Evolutionary conservation across 2,329 filamentous ascomycete genomes (phyloP).

Genomic region (Cladosporium austrohemisphaericum): DNA sequence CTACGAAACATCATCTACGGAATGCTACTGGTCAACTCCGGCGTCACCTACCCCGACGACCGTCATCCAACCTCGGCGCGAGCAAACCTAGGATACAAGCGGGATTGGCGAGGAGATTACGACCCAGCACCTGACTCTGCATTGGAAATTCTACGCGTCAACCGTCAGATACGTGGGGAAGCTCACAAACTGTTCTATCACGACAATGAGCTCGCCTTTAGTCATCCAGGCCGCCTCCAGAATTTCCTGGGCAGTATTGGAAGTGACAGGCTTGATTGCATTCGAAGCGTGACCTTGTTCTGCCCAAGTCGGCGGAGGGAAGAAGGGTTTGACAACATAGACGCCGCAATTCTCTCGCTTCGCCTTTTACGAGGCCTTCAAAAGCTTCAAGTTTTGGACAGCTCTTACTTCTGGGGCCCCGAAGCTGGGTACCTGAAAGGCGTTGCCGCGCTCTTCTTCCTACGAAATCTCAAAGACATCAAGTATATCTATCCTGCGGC

Average conservation of each 20-base stretch:
- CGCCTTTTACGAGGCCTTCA: background rate
- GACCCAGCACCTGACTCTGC: conserved; percentile 18
- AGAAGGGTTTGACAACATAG: too few relatives aligned
- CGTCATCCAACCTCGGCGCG: too few relatives aligned
- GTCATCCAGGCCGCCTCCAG: background rate
- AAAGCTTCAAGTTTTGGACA: background rate
- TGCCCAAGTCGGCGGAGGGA: too few relatives aligned
- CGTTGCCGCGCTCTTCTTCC: background rate
- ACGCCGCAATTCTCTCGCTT: too few relatives aligned
- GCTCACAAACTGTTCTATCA: conserved; percentile 45
- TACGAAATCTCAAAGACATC: background rate
- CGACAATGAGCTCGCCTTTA: conserved; percentile 41
- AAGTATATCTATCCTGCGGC: background rate
- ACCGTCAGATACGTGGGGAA: conserved; percentile 46
- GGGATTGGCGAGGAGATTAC: background rate
- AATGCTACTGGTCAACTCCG: background rate
- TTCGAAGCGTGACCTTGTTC: background rate
- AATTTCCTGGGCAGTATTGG: background rate
- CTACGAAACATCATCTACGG: conserved; percentile 35
- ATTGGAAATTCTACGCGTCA: conserved; percentile 40
- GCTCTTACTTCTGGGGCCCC: too few relatives aligned
- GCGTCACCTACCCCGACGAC: background rate
- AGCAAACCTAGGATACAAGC: too few relatives aligned
- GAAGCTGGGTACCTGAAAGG: too few relatives aligned
- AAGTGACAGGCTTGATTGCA: background rate